Evolutionary conservation across 345 rosid species (phyloP).

Genomic region (Iberis pinnata): DNA sequence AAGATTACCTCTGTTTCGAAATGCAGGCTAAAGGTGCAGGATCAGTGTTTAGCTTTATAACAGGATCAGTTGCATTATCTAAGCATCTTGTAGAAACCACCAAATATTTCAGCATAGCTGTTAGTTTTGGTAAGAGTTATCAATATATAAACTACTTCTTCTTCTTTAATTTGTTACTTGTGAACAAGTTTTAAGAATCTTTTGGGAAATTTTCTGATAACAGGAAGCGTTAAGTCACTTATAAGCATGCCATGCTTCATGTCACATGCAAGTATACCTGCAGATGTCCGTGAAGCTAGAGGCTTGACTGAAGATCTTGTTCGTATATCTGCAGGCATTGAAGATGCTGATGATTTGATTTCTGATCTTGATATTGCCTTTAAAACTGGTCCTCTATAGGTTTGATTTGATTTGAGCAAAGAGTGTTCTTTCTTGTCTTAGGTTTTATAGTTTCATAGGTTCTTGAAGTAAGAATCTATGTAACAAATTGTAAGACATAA

Average conservation of each 20-base stretch:
- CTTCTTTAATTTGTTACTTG: neutral
- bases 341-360: slow-evolving; percentile 83
- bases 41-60: slow-evolving; percentile 82
- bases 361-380: slow-evolving; percentile 74
- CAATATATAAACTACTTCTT: too few relatives aligned
- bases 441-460: slow-evolving; percentile 5
- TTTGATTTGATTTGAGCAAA: neutral
- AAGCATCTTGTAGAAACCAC: slow-evolving; percentile 85
- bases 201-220: slow-evolving; percentile 9
- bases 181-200: neutral
- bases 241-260: slow-evolving; percentile 98
- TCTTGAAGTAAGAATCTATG: slow-evolving; percentile 15
- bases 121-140: slow-evolving; percentile 76
- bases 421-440: neutral
- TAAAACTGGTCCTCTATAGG: slow-evolving; percentile 47
- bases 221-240: slow-evolving; percentile 93
- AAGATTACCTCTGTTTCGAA: slow-evolving; percentile 1
- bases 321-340: slow-evolving; percentile 86
- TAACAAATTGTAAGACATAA: slow-evolving; percentile 12
- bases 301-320: slow-evolving; percentile 88
- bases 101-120: slow-evolving; percentile 86
- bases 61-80: slow-evolving; percentile 82
- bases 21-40: slow-evolving; percentile 93
- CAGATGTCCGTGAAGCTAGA: slow-evolving; percentile 72
- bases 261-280: slow-evolving; percentile 95